A percentile compares a stretch with the other conserved stretches of the same genome.
phyloP scores from a whole-genome alignment of 2,329 filamentous ascomycete genomes.

The Cordyceps cateniannulata region DNA sequence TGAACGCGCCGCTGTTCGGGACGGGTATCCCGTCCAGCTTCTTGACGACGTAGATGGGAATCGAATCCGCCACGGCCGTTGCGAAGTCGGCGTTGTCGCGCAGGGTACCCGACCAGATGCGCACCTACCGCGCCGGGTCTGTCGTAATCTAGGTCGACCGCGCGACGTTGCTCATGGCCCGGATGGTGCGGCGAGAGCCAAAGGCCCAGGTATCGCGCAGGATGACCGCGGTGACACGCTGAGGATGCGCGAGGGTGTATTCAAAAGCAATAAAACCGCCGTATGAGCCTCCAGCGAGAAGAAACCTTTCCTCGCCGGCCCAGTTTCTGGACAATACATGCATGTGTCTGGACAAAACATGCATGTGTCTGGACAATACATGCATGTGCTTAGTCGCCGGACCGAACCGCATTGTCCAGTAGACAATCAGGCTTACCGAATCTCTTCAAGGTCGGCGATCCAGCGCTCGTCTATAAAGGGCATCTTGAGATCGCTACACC shows the following conservation, averaged over 20 bases:
- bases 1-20: neutral
- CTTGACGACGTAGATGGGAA: slow-evolving; percentile 17
- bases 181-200: slow-evolving; percentile 14
- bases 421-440: slow-evolving; percentile 14
- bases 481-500: slow-evolving; percentile 18
- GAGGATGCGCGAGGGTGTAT: slow-evolving; percentile 19
- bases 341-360: neutral
- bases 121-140: slow-evolving; percentile 16
- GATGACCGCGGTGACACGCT: slow-evolving; percentile 17
- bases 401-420: too few relatives aligned
- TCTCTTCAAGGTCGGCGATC: slow-evolving; percentile 21
- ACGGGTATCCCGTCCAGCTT: neutral
- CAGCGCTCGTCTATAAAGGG: slow-evolving; percentile 21
- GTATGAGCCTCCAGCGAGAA: slow-evolving; percentile 21
- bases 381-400: too few relatives aligned
- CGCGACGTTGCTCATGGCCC: slow-evolving; percentile 13
- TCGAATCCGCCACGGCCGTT: slow-evolving; percentile 15
- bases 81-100: slow-evolving; percentile 16
- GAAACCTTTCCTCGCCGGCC: slow-evolving; percentile 17
- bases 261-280: slow-evolving; percentile 19
- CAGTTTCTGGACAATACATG: neutral
- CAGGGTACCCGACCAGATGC: slow-evolving; percentile 17
- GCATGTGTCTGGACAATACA: neutral
- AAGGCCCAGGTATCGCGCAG: slow-evolving; percentile 19
- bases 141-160: slow-evolving; percentile 14